Percentiles rank a stretch among this genome's conserved stretches.
Conservation (phyloP, 148 eudicot genomes). For the Nepenthes gracilis region DNA sequence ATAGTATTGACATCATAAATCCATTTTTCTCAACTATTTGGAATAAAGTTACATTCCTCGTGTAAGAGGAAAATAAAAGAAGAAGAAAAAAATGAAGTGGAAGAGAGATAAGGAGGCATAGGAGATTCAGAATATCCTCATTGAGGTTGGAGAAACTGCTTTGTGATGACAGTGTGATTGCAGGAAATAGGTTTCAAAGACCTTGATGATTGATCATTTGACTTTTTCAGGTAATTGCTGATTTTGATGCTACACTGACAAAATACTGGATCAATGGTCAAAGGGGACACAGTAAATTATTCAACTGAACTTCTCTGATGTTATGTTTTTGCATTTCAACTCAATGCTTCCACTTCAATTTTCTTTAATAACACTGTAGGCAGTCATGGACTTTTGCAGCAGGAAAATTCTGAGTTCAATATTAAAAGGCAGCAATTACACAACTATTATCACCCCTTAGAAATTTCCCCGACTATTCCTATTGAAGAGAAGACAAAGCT, state of each 20-base stretch:
- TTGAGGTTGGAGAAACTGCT: neutral
- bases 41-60: no score
- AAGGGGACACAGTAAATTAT: conserved; percentile 70
- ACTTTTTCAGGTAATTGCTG: conserved; percentile 67
- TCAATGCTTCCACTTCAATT: conserved; percentile 6
- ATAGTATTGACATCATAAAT: no score
- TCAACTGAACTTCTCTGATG: conserved; percentile 2
- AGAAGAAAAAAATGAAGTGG: no score
- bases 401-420: conserved; percentile 70
- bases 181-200: no score
- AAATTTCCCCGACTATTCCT: conserved; percentile 77
- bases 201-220: conserved; percentile 1
- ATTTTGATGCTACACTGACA: conserved; percentile 83
- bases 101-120: no score
- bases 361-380: conserved; percentile 36
- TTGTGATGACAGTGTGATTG: neutral
- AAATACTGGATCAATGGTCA: conserved; percentile 64
- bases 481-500: conserved; percentile 73
- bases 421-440: conserved; percentile 61
- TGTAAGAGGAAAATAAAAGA: no score
- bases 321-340: neutral
- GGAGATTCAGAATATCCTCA: no score
- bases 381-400: conserved; percentile 85
- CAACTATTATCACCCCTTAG: conserved; percentile 78
- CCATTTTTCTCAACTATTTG: no score